These are phyloP conservation scores for Flaveria ramosissima DNA, from an alignment of 129 eudicot species.

Conservation along the genomic window DNA sequence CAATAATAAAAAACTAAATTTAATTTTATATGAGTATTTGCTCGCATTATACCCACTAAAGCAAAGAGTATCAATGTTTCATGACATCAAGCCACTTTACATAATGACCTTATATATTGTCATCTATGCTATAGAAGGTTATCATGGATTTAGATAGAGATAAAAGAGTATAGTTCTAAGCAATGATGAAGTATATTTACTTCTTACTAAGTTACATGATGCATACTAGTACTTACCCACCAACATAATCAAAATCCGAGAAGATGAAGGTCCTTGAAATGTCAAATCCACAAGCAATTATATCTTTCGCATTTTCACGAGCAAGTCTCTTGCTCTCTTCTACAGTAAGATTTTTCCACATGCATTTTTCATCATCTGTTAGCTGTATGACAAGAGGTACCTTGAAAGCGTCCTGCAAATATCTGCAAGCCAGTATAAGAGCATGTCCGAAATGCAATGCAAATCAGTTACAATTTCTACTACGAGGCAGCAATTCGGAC, in stretches of 20 bases:
- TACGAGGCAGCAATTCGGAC: neutral
- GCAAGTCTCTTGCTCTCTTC: constrained; percentile 95
- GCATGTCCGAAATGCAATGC: neutral
- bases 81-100: neutral
- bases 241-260: constrained; percentile 85
- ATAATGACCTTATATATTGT: neutral
- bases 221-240: constrained; percentile 69
- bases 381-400: constrained; percentile 91
- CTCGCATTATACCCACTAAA: neutral
- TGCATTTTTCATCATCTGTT: constrained; percentile 95
- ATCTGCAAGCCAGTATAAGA: constrained; percentile 47
- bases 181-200: neutral
- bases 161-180: neutral
- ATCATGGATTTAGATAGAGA: neutral
- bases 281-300: constrained; percentile 96
- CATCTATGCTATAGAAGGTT: constrained; percentile 2
- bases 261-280: constrained; percentile 88
- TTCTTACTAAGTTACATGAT: neutral
- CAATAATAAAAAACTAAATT: neutral
- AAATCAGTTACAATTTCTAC: neutral
- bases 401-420: constrained; percentile 95
- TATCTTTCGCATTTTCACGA: constrained; percentile 95
- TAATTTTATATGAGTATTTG: neutral
- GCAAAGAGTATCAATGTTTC: neutral
- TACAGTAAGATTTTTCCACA: constrained; percentile 88